Evolutionary conservation across 208 protist species (phyloP), one percentile per base, ranked within the genome.

Genomic region (Tritrichomonas musculus): DNA sequence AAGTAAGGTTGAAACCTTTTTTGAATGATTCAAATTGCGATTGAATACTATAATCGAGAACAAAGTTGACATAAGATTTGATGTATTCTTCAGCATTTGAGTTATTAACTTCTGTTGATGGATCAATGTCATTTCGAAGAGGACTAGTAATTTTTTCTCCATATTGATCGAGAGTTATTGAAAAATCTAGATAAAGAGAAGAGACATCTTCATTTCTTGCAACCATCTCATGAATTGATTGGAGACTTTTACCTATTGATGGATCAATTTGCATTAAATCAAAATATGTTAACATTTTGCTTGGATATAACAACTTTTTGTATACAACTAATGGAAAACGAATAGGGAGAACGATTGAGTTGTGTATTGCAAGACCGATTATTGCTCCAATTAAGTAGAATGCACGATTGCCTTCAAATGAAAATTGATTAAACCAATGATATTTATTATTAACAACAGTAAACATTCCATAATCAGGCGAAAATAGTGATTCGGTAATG

Each of bases 311-410:
- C 4, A 95, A 69, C n/a, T 88, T 94, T 33, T 93, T 93, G 53
- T 75, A 95, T 25, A 95, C 66, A 9, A 65, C 44, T 0, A 94
- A 22, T 1, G 98, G 98, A 13, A 99, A 97, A 72, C 97, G 95
- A 30, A 98, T 77, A 80, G 98, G 96, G 22, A 99, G 94, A 93
- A 98, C 98, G 41, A 98, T 95, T 17, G 94, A 93, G 94, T 99
- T 99, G 94, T 98, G 97, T 57, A 99, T 96, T 20, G 97, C 97
- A 20, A 99, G 94, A 8, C 98, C 98, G n/a, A 97, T 53, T 39
- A 93, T 84, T 44, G 96, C 93, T 30, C 96, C 96, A 49, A 44
- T 33, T 33, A 92, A 50, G 33, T 25, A 49, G 22, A 72, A 92
- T 50, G 33, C 14, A 27, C 20, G n/a, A 3, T 92, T 33, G n/a